Conservation (phyloP, 2,329 filamentous ascomycete genomes). For the Paecilomyces sp. region DNA sequence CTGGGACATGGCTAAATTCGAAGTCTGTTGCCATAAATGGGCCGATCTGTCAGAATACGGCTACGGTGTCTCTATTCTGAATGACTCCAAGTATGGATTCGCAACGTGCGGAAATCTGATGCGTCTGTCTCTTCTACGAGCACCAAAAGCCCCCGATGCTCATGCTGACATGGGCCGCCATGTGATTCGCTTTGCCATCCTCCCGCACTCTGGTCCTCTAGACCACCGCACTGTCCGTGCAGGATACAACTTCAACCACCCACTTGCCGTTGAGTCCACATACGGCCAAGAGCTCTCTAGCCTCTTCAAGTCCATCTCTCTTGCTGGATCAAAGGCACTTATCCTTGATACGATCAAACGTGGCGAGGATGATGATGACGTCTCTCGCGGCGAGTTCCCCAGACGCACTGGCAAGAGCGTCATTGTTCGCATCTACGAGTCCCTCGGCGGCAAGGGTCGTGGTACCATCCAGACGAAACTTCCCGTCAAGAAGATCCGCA, state of each 20-base stretch:
- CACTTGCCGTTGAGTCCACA: constrained; percentile 52
- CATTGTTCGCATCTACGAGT: constrained; percentile 80
- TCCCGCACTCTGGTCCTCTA: constrained; percentile 72
- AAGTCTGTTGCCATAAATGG: constrained; percentile 93
- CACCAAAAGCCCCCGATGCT: constrained; percentile 86
- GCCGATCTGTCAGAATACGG: constrained; percentile 82
- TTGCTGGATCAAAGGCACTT: constrained; percentile 61
- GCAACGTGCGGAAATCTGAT: constrained; percentile 83
- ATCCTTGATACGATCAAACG: constrained; percentile 88
- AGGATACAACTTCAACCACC: constrained; percentile 86
- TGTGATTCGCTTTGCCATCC: constrained; percentile 79
- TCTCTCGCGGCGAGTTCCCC: constrained; percentile 51
- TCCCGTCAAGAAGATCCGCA: constrained; percentile 68
- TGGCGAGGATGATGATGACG: constrained; percentile 78
- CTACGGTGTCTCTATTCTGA: constrained; percentile 87
- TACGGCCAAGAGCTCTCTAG: constrained; percentile 13
- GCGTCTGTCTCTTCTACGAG: constrained; percentile 77
- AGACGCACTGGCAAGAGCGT: constrained; percentile 68
- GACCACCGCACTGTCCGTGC: constrained; percentile 69
- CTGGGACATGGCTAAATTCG: constrained; percentile 97
- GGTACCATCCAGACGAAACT: constrained; percentile 63
- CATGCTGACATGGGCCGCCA: constrained; percentile 92
- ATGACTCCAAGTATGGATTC: constrained; percentile 95
- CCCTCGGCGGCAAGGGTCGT: constrained; percentile 70
- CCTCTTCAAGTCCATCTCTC: constrained; percentile 51